These are phyloP conservation scores for Brassica cretica DNA, from an alignment of 345 rosid species.

Conservation along the genomic window DNA sequence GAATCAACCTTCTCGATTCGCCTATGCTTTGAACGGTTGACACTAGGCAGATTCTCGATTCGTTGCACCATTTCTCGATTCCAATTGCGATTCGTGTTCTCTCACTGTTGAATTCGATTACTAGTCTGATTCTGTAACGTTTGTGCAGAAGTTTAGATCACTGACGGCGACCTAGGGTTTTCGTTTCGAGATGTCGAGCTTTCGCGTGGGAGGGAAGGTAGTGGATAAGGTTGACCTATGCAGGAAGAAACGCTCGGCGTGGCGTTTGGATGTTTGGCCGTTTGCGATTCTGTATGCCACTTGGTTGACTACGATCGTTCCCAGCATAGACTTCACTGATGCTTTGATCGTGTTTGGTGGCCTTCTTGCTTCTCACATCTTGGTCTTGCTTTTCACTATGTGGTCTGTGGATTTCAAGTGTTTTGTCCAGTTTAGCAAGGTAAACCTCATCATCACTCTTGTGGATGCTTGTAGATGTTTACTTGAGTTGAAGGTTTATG, in stretches of 20 bases:
- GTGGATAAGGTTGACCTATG: slow-evolving; percentile 86
- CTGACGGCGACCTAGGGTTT: slow-evolving; percentile 19
- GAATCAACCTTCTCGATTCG: not conserved
- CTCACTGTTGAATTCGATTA: not conserved
- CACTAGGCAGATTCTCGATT: not conserved
- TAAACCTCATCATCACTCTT: not conserved
- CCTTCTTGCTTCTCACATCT: slow-evolving; percentile 61
- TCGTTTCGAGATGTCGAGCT: slow-evolving; percentile 53
- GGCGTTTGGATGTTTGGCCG: slow-evolving; percentile 92
- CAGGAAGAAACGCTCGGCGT: slow-evolving; percentile 63
- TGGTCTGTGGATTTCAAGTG: slow-evolving; percentile 97
- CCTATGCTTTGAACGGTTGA: not conserved
- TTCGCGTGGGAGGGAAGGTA: slow-evolving; percentile 82
- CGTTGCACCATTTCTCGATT: not conserved
- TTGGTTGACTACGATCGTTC: slow-evolving; percentile 61
- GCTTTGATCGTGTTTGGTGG: slow-evolving; percentile 76
- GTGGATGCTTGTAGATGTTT: not conserved
- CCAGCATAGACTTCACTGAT: slow-evolving; percentile 72
- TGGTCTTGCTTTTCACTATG: slow-evolving; percentile 81
- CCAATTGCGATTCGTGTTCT: not conserved
- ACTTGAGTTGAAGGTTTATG: not conserved
- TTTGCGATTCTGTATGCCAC: slow-evolving; percentile 64
- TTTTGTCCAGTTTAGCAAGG: slow-evolving; percentile 75
- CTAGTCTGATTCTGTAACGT: slow-evolving; percentile 2
- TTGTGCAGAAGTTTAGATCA: slow-evolving; percentile 21